Evolutionary conservation across 306 rosid species (phyloP), one percentile per base, ranked within the genome.

Genomic region (Ormosia semicastrata): DNA sequence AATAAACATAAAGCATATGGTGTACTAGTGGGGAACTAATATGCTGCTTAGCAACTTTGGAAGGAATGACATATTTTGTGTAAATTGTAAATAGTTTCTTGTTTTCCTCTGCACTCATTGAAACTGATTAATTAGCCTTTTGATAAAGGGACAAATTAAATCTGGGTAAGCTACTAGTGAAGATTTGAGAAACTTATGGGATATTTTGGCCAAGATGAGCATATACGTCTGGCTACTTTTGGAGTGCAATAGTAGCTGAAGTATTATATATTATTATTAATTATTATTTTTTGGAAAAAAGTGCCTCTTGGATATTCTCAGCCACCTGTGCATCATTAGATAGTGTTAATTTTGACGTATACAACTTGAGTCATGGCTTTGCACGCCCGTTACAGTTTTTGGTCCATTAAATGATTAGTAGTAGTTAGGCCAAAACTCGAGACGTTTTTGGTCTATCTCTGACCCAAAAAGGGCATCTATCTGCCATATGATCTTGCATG

Each of bases 11-110:
- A 30, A 65, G 86, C 69, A 52, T 54, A 47, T 73, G 39, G 40
- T 77, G 24, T 67, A 10, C 52, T 39, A 0, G 29, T 67, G 73
- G 78, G 75, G 59, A 75, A 76, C 58, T 57, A 50, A 33, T 52
- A 41, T 78, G 80, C 37, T 36, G 66, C 18, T 29, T 34, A 50
- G 12, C 47, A 8, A 29, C 76, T 77, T 65, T 8, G 36, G 68
- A 54, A 71, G 75, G 49, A 66, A 71, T 11, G 37, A 18, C 56
- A 32, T 70, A 18, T 63, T 9, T 34, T 54, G 33, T 86, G 73
- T 57, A 17, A 39, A 60, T 40, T 81, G 90, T 84, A 79, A 32
- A 74, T 78, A 81, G 52, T 54, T 73, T 66, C 32, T 32, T 66
- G 17, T 65, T 78, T 32, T 17, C 66, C 41, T 63, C 49, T 76